A percentile compares a stretch with the other conserved stretches of the same genome.
Evolutionary conservation across 805 yeast genomes (phyloP).

Genomic region (Millerago galiae): DNA sequence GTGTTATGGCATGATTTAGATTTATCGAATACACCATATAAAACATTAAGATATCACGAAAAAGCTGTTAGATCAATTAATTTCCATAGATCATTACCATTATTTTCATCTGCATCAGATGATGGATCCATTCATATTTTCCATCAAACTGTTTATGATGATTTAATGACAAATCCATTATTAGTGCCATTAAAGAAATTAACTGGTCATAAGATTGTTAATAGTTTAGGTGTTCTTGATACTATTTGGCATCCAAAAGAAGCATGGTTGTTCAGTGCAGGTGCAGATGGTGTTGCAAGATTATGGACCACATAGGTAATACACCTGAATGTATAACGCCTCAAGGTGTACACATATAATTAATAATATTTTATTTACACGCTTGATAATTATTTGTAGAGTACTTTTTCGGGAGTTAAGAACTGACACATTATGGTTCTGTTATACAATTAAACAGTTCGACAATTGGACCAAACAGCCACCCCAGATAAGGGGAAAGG

Average conservation of each 20-base stretch:
- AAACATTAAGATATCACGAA: slow-evolving; percentile 90
- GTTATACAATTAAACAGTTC: too few relatives aligned
- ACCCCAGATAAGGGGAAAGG: background rate
- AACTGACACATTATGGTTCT: too few relatives aligned
- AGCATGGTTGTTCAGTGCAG: slow-evolving; percentile 96
- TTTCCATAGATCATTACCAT: slow-evolving; percentile 84
- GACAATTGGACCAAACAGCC: too few relatives aligned
- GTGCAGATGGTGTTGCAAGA: slow-evolving; percentile 94
- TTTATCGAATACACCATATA: slow-evolving; percentile 82
- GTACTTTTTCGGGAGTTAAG: background rate
- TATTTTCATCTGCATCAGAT: slow-evolving; percentile 92
- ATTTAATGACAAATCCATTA: slow-evolving; percentile 89
- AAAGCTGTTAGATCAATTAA: slow-evolving; percentile 86
- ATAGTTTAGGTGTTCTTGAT: slow-evolving; percentile 80
- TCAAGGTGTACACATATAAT: too few relatives aligned
- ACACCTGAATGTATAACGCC: background rate
- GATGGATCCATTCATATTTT: slow-evolving; percentile 90
- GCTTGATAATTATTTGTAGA: too few relatives aligned
- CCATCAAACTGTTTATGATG: slow-evolving; percentile 96
- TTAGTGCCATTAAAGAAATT: slow-evolving; percentile 93
- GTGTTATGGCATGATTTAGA: slow-evolving; percentile 98
- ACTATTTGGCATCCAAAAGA: slow-evolving; percentile 96
- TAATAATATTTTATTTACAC: too few relatives aligned
- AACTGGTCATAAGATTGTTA: slow-evolving; percentile 77
- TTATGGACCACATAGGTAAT: slow-evolving; percentile 79